A percentile compares a stretch with the other conserved stretches of the same genome.
Evolutionary conservation across 169 alveolate species (phyloP).

Genomic region (Plasmodium cynomolgi): DNA sequence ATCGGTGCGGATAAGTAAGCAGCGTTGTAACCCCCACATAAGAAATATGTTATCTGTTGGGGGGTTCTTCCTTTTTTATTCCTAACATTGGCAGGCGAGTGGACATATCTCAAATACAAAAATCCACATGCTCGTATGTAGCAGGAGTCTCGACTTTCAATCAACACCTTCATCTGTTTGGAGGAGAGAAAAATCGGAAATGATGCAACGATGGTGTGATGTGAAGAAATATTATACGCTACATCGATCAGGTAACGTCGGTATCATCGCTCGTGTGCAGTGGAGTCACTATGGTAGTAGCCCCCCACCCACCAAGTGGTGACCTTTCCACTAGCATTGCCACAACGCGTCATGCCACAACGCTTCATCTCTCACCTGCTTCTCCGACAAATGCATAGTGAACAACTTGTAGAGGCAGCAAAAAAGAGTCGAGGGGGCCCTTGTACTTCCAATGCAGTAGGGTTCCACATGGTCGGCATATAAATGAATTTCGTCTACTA

Average conservation of each 20-base stretch:
- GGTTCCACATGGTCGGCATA: conserved; percentile 87
- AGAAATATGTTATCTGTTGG: background rate
- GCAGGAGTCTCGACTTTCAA: conserved; percentile 43
- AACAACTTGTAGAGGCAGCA: conserved; percentile 84
- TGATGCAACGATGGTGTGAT: background rate
- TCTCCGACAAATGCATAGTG: conserved; percentile 81
- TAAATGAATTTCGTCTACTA: conserved; percentile 80
- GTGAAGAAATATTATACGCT: background rate
- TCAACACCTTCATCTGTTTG: conserved; percentile 23
- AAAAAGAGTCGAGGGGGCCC: conserved; percentile 85
- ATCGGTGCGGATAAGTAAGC: background rate
- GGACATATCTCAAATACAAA: conserved; percentile 55
- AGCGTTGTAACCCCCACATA: background rate
- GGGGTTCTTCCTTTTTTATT: background rate
- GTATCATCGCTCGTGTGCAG: background rate
- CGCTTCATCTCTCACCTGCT: conserved; percentile 72
- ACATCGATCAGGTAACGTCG: background rate
- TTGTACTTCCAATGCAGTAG: conserved; percentile 81
- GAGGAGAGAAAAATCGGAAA: background rate
- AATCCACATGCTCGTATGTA: conserved; percentile 70
- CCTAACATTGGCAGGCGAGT: conserved; percentile 55
- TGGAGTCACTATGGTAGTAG: background rate
- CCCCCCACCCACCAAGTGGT: background rate
- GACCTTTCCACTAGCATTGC: background rate
- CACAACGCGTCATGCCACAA: background rate